Conservation (phyloP, 2,329 filamentous ascomycete genomes). For the Pezicula neosporulosa region DNA sequence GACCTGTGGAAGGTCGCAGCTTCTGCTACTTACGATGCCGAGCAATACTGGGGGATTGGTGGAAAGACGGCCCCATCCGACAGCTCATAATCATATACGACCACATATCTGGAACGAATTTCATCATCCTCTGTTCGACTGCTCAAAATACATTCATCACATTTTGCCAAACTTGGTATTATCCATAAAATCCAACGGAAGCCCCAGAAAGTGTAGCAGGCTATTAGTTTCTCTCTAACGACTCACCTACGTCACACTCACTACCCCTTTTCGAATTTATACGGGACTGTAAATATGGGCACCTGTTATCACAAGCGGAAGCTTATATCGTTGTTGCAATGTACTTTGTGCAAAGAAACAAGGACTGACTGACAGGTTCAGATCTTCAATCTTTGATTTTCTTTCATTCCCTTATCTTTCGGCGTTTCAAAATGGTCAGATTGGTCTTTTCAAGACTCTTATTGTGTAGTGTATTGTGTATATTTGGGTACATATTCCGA, state of each 20-base stretch:
- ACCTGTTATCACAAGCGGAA: no score
- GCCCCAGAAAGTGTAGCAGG: background rate
- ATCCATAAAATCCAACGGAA: background rate
- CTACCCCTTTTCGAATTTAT: background rate
- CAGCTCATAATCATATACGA: background rate
- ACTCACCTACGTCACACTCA: background rate
- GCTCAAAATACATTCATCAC: background rate
- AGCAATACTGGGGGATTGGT: slow-evolving; percentile 74
- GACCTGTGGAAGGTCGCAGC: slow-evolving; percentile 72
- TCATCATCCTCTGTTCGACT: background rate
- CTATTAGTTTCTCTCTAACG: background rate
- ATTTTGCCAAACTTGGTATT: background rate
- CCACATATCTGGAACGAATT: background rate
- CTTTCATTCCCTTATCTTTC: no score
- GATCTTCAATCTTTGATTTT: no score
- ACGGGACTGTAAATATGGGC: background rate
- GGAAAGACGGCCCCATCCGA: slow-evolving; percentile 21
- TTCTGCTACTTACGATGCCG: slow-evolving; percentile 61
- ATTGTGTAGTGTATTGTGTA: no score
- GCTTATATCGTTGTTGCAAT: no score
- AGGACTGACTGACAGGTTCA: no score
- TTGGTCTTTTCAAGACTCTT: no score
- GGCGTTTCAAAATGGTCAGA: no score
- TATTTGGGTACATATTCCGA: no score
- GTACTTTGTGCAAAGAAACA: no score